phyloP scores from a whole-genome alignment of 345 rosid genomes.

The Syzygium aromaticum region DNA sequence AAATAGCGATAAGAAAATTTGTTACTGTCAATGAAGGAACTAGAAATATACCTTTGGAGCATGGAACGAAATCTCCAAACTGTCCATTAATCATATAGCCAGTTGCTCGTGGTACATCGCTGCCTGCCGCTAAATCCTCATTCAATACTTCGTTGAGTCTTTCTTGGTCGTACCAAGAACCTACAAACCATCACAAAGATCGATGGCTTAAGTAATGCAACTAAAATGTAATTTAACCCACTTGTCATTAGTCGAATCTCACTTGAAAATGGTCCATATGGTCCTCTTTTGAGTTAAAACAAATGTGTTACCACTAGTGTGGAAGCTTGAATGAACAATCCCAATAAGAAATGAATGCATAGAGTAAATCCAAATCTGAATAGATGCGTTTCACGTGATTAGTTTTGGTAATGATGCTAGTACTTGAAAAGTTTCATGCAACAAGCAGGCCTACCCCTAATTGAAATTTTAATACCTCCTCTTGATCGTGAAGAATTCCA shows the following conservation, averaged over 20 bases:
- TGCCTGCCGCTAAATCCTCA: not conserved
- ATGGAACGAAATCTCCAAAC: constrained; percentile 15
- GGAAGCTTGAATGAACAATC: not conserved
- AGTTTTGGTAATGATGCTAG: too few relatives aligned
- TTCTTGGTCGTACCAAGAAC: constrained; percentile 4
- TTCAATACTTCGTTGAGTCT: not conserved
- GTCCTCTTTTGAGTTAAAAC: not conserved
- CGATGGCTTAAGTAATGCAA: not conserved
- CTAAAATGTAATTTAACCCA: not conserved
- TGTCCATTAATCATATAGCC: constrained; percentile 21
- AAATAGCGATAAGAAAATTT: not conserved
- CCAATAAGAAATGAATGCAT: not conserved
- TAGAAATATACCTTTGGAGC: constrained; percentile 3
- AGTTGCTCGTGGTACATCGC: not conserved
- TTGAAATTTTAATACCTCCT: too few relatives aligned
- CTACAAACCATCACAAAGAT: constrained; percentile 34
- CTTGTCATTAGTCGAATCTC: not conserved
- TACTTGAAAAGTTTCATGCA: too few relatives aligned
- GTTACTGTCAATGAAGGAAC: not conserved
- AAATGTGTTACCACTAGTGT: not conserved
- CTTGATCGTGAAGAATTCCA: too few relatives aligned
- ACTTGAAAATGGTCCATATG: not conserved
- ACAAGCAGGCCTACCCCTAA: too few relatives aligned
- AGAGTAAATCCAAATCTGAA: not conserved
- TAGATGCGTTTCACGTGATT: too few relatives aligned